phyloP scores from a whole-genome alignment of 2,329 filamentous ascomycete genomes.

The Epichloe bromicola region DNA sequence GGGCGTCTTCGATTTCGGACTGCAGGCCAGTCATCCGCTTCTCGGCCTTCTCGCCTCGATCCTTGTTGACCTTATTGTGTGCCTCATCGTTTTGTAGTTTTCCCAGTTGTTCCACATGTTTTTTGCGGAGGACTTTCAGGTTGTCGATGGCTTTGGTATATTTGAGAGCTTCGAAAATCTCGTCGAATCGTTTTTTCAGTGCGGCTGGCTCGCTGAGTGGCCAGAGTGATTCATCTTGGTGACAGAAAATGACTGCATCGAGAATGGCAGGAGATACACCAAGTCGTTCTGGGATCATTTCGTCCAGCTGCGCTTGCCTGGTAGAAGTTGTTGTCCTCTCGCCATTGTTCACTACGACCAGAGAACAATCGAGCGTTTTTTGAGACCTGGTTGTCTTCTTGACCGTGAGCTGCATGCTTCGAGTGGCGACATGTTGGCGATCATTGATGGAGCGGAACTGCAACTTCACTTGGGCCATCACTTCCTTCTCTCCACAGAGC shows the following conservation, averaged over 20 bases:
- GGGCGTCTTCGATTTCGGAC: constrained; percentile 49
- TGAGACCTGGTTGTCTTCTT: constrained; percentile 66
- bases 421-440: constrained; percentile 67
- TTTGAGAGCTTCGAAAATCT: constrained; percentile 93
- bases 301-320: constrained; percentile 67
- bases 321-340: constrained; percentile 70
- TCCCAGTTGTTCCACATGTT: constrained; percentile 61
- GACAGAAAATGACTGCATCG: constrained; percentile 94
- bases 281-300: constrained; percentile 71
- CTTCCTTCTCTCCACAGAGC: constrained; percentile 74
- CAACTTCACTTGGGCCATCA: constrained; percentile 82
- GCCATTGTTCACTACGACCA: constrained; percentile 65
- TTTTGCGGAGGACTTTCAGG: constrained; percentile 82
- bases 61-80: constrained; percentile 72
- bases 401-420: constrained; percentile 73
- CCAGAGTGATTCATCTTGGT: constrained; percentile 96
- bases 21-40: constrained; percentile 52
- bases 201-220: constrained; percentile 78
- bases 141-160: constrained; percentile 97
- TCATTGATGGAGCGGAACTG: constrained; percentile 71
- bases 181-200: constrained; percentile 89
- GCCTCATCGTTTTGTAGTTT: constrained; percentile 63
- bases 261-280: constrained; percentile 84
- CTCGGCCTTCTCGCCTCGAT: constrained; percentile 61
- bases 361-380: constrained; percentile 67